Conservation (phyloP, 768 basidiomycete genomes). For the Amanita subjunquillea region DNA sequence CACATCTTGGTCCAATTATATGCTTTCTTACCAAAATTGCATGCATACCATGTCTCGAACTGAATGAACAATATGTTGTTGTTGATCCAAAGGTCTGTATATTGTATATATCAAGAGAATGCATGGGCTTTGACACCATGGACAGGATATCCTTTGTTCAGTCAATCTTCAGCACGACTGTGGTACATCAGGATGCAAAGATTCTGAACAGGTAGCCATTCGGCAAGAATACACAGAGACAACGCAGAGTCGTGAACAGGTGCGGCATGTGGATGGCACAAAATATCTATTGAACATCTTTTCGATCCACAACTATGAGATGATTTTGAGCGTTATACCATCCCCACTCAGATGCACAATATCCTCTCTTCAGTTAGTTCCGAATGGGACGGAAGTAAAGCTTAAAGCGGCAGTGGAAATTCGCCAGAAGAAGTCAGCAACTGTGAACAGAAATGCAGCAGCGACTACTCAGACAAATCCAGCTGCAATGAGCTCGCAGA, state of each 20-base stretch:
- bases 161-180: slow-evolving; percentile 19
- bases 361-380: background rate
- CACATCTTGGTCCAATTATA: slow-evolving; percentile 1
- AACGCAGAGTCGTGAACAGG: background rate
- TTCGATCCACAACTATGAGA: background rate
- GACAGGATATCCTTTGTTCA: slow-evolving; percentile 14
- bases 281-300: background rate
- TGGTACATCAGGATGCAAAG: slow-evolving; percentile 8
- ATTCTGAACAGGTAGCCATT: slow-evolving; percentile 5
- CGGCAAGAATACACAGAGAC: slow-evolving; percentile 10
- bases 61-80: background rate
- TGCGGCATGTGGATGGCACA: background rate
- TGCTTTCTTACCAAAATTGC: background rate
- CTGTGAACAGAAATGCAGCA: background rate
- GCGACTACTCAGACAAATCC: background rate
- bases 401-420: background rate
- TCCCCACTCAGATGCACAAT: background rate
- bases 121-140: slow-evolving; percentile 13
- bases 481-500: background rate
- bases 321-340: background rate
- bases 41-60: background rate
- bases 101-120: slow-evolving; percentile 17
- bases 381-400: background rate
- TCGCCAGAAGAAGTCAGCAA: background rate
- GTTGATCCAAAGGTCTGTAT: background rate